Evolutionary conservation across 768 basidiomycete genomes (phyloP).

Genomic region (Leccinum subtestaceum): DNA sequence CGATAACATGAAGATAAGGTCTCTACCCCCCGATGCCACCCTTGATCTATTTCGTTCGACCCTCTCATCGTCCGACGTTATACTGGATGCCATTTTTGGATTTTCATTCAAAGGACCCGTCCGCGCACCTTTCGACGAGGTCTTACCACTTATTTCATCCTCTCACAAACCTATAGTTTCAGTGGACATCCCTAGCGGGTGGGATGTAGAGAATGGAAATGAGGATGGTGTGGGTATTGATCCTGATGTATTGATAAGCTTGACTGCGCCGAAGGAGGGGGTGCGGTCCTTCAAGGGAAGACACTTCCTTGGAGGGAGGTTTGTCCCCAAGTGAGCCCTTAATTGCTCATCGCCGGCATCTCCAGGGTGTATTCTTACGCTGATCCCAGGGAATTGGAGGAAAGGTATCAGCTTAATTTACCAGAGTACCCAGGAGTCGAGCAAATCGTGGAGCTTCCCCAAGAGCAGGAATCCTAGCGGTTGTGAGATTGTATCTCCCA

Average conservation of each 20-base stretch:
- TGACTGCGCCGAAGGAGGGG: slow-evolving; percentile 94
- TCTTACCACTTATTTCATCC: slow-evolving; percentile 61
- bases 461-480: background rate
- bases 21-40: slow-evolving; percentile 52
- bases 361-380: slow-evolving; percentile 2
- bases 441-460: slow-evolving; percentile 79
- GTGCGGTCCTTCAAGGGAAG: slow-evolving; percentile 71
- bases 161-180: slow-evolving; percentile 82
- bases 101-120: slow-evolving; percentile 95
- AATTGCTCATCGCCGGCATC: background rate
- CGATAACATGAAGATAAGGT: slow-evolving; percentile 80
- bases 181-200: slow-evolving; percentile 95
- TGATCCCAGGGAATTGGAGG: slow-evolving; percentile 56
- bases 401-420: slow-evolving; percentile 75
- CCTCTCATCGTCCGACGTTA: slow-evolving; percentile 65
- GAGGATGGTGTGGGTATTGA: slow-evolving; percentile 52
- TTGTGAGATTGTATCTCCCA: slow-evolving; percentile 3
- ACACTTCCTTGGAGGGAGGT: slow-evolving; percentile 94
- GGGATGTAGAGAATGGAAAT: slow-evolving; percentile 87
- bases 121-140: slow-evolving; percentile 80
- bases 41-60: slow-evolving; percentile 45
- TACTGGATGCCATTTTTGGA: slow-evolving; percentile 96
- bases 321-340: slow-evolving; percentile 74
- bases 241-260: slow-evolving; percentile 79
- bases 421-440: slow-evolving; percentile 75